Conservation (phyloP, 2,329 filamentous ascomycete species). For the Cylindrodendrum hubeiense region DNA sequence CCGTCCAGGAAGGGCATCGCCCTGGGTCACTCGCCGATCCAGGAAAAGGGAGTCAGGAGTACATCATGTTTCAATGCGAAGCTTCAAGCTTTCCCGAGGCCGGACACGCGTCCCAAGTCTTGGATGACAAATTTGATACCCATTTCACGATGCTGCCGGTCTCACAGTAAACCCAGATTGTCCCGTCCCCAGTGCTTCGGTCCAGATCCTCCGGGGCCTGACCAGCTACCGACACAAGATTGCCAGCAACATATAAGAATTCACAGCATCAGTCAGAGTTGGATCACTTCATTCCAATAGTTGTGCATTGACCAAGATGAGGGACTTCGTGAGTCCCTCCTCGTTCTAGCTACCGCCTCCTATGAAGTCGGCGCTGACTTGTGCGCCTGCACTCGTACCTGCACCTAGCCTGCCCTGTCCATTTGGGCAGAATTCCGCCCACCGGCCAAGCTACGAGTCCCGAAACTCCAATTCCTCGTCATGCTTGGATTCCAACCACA, state of each 20-base stretch:
- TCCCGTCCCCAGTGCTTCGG: constrained; percentile 1
- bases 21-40: not conserved
- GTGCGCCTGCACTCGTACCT: constrained; percentile 30
- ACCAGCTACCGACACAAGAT: constrained; percentile 3
- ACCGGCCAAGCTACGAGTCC: constrained; percentile 23
- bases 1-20: not conserved
- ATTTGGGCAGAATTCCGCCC: constrained; percentile 17
- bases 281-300: constrained; percentile 42
- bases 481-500: constrained; percentile 26
- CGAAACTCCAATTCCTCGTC: constrained; percentile 21
- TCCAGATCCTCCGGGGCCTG: constrained; percentile 9
- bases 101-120: constrained; percentile 18
- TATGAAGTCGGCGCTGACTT: constrained; percentile 1
- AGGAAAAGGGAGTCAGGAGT: not conserved
- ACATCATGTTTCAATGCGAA: constrained; percentile 8
- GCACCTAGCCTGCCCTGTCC: constrained; percentile 31
- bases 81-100: not conserved
- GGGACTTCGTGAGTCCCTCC: constrained; percentile 29
- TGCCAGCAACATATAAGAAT: not conserved
- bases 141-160: constrained; percentile 29
- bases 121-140: constrained; percentile 30
- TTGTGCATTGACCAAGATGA: constrained; percentile 41
- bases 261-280: constrained; percentile 6
- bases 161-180: constrained; percentile 25
- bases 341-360: constrained; percentile 35